Percentiles rank a stretch among this genome's conserved stretches.
Evolutionary conservation across 2,329 filamentous ascomycete genomes (phyloP).

Genomic region (Talaromyces amestolkiae): DNA sequence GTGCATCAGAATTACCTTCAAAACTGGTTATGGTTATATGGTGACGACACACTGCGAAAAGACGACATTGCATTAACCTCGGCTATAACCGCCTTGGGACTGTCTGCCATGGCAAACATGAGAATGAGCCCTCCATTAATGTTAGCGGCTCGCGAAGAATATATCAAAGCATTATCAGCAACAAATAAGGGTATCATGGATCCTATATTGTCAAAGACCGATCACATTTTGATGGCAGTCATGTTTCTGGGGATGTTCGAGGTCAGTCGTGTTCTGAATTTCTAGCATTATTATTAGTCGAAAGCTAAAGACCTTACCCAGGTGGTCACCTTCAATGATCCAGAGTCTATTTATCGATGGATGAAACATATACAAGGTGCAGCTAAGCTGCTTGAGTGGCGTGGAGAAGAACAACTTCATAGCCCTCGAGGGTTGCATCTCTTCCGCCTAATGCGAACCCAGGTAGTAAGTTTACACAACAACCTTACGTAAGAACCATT

Average conservation of each 20-base stretch:
- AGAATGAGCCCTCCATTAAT: slow-evolving; percentile 18
- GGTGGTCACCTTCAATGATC: slow-evolving; percentile 18
- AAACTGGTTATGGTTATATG: slow-evolving; percentile 13
- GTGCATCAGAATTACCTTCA: slow-evolving; percentile 18
- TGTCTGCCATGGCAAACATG: slow-evolving; percentile 20
- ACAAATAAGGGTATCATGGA: slow-evolving; percentile 17
- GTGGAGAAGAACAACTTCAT: slow-evolving; percentile 17
- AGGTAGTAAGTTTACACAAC: slow-evolving; percentile 18
- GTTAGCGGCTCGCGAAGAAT: slow-evolving; percentile 18
- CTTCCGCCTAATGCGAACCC: slow-evolving; percentile 17
- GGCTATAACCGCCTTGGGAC: slow-evolving; percentile 17
- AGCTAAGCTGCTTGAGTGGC: slow-evolving; percentile 18
- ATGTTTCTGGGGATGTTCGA: slow-evolving; percentile 21
- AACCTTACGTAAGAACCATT: too few relatives aligned
- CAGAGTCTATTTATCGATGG: slow-evolving; percentile 20
- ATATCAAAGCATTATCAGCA: slow-evolving; percentile 17
- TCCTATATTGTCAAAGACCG: slow-evolving; percentile 7
- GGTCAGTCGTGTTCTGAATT: background rate
- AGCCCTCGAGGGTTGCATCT: slow-evolving; percentile 12
- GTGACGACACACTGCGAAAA: background rate
- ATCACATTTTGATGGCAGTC: slow-evolving; percentile 19
- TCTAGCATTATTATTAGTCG: background rate
- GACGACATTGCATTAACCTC: slow-evolving; percentile 7
- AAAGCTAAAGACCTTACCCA: background rate
- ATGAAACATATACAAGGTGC: slow-evolving; percentile 22